Evolutionary conservation across 768 basidiomycete species (phyloP), one percentile per base, ranked within the genome.

Genomic region (Naganishia vaughanmartiniae): DNA sequence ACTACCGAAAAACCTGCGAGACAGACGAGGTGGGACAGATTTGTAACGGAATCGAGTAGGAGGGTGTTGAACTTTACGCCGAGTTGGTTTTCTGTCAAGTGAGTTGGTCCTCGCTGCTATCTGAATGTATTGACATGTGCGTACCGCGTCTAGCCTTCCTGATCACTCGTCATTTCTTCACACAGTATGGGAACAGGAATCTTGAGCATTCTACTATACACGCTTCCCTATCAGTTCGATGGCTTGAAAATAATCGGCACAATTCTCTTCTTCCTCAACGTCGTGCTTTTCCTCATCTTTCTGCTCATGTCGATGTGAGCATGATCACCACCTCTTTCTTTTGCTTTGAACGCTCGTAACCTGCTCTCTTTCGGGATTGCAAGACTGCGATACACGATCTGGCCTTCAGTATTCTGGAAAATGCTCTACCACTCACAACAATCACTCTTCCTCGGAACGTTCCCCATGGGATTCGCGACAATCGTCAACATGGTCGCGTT

Each of bases 391-490:
- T 81, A 80, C 69, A 48, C 71, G 12, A 58, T 76, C 21, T 81
- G 71, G 67, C 78, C 76, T 26, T 74, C 74, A 0, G 21, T 80
- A 2, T 80, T 76, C 45, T 48, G 30, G 4, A 69, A 73, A 4
- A 74, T 74, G 46, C 19, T 76, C 15, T 51, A 28, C 9, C 79
- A 81, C 73, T 67, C 71, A 1, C 33, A 72, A n/a, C 74, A 79
- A 33, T 70, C 76, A 2, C 65, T 80, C 69, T 80, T 74, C 51
- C 76, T 77, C 74, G 81, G 79, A 3, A 71, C 72, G 19, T 66
- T 80, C 30, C 75, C 79, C 2, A 81, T 81, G 81, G 79, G 75
- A 2, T 54, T 81, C 2, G 73, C 74, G 3, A 81, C 81, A 6
- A 76, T 81, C 39, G 72, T 79, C 28, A 80, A 80, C 72, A 80